phyloP scores from a whole-genome alignment of 768 basidiomycete genomes.

The Naematelia encephala region DNA sequence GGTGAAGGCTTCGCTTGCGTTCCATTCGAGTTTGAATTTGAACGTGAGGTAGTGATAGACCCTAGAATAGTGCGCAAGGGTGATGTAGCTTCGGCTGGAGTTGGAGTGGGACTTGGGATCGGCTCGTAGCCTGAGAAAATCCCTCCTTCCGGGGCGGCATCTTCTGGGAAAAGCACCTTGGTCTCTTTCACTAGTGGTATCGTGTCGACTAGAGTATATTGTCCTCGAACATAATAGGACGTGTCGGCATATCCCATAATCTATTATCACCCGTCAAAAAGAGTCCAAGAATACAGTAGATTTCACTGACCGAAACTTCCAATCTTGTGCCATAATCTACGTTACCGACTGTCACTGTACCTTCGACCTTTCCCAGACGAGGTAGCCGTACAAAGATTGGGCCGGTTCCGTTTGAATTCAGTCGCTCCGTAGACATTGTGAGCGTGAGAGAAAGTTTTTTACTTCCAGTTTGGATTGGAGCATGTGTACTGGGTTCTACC shows the following conservation, averaged over 20 bases:
- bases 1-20: not conserved
- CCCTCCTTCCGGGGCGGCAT: not conserved
- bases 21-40: not conserved
- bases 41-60: not conserved
- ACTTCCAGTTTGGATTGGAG: conserved; percentile 21
- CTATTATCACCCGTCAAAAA: conserved; percentile 4
- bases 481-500: conserved; percentile 7
- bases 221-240: conserved; percentile 40
- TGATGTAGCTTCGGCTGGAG: not conserved
- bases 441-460: conserved; percentile 34
- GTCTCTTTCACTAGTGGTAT: conserved; percentile 23
- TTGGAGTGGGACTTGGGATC: not conserved
- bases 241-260: conserved; percentile 36
- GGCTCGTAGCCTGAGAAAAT: not conserved
- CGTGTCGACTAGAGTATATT: conserved; percentile 43
- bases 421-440: conserved; percentile 23
- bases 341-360: conserved; percentile 30
- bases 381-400: conserved; percentile 29
- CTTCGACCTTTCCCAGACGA: conserved; percentile 30
- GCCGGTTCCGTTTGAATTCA: conserved; percentile 34
- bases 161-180: conserved; percentile 22
- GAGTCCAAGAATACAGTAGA: not conserved
- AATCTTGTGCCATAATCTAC: conserved; percentile 34
- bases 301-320: conserved; percentile 34
- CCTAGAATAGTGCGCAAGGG: not conserved